Conservation (phyloP, 1,284 basidiomycete genomes). For the Vanrija pseudolonga region DNA sequence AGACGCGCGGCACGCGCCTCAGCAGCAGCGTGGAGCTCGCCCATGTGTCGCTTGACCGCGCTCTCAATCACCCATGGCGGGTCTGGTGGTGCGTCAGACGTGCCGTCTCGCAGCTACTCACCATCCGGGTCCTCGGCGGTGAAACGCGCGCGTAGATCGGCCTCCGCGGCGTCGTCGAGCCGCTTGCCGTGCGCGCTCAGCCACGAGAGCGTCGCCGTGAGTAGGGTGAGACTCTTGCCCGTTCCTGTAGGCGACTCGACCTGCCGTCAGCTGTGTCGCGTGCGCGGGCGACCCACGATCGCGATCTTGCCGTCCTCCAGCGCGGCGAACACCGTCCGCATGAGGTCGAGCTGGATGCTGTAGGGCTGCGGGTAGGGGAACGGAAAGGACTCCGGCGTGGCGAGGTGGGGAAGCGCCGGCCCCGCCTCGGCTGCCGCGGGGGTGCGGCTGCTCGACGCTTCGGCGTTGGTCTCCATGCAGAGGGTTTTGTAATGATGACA, state of each 20-base stretch:
- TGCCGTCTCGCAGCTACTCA: slow-evolving; percentile 1
- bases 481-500: not conserved
- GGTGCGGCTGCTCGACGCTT: not conserved
- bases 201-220: slow-evolving; percentile 78
- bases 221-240: slow-evolving; percentile 81
- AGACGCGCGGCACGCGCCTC: slow-evolving; percentile 62
- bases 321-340: slow-evolving; percentile 77
- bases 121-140: slow-evolving; percentile 39
- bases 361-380: slow-evolving; percentile 85
- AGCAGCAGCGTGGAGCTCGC: slow-evolving; percentile 65
- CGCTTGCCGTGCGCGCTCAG: slow-evolving; percentile 53
- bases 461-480: not conserved
- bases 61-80: slow-evolving; percentile 79
- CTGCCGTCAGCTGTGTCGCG: slow-evolving; percentile 16
- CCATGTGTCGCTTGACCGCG: slow-evolving; percentile 61
- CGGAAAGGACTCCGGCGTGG: slow-evolving; percentile 63
- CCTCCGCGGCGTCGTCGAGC: slow-evolving; percentile 24
- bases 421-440: not conserved
- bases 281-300: slow-evolving; percentile 51
- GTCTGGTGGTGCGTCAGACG: slow-evolving; percentile 51
- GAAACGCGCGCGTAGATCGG: slow-evolving; percentile 29
- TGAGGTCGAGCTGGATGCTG: slow-evolving; percentile 79
- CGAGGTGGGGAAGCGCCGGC: slow-evolving; percentile 23
- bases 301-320: slow-evolving; percentile 72
- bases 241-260: slow-evolving; percentile 84